Conservation (phyloP, 192 early-diverging fungal genomes). For the Linnemannia zychae region DNA sequence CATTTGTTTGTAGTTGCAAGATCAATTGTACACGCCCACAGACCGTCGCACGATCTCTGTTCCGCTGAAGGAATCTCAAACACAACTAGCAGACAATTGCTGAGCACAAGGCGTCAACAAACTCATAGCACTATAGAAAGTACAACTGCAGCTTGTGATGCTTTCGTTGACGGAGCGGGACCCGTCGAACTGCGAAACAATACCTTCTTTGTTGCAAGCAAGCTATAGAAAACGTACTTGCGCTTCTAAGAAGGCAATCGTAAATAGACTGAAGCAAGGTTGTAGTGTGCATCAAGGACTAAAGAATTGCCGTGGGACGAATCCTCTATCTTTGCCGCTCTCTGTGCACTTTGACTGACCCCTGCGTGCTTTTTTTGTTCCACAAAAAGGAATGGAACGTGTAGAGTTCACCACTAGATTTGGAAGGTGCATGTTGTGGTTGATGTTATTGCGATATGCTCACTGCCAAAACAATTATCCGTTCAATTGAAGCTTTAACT, state of each 20-base stretch:
- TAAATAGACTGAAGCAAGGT: background rate
- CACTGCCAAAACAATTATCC: slow-evolving; percentile 1
- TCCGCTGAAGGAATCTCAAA: background rate
- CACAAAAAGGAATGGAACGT: background rate
- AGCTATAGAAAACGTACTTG: no score
- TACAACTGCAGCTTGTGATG: background rate
- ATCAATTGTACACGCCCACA: background rate
- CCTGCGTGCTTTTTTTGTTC: background rate
- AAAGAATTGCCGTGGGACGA: background rate
- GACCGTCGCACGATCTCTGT: background rate
- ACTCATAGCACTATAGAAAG: background rate
- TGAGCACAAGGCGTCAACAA: background rate
- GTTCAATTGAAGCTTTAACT: background rate
- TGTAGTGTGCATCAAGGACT: background rate
- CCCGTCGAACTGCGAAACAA: background rate
- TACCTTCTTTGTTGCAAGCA: background rate
- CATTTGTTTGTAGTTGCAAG: background rate
- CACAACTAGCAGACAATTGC: background rate
- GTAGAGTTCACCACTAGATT: background rate
- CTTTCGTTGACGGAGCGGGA: background rate
- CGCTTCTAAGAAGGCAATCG: no score
- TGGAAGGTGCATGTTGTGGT: background rate
- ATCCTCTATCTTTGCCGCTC: background rate
- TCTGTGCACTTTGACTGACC: background rate
- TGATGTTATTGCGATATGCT: background rate